Base-by-base conservation (phyloP, 1,284 basidiomycete species). In the Heterobasidion annosum region DNA sequence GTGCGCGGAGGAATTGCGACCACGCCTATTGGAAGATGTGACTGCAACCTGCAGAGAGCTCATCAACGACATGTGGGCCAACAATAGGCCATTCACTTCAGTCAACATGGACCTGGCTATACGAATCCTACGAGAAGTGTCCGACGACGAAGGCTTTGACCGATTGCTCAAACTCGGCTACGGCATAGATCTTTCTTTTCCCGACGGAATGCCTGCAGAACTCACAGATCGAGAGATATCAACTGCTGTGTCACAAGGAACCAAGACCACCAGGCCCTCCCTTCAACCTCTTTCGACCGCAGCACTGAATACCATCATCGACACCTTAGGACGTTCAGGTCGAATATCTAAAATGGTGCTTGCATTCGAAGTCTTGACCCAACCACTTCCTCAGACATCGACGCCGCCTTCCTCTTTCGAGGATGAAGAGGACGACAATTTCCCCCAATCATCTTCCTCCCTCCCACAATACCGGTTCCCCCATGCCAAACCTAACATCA, bases 281-380 rank as follows among this genome's bases (percentile, higher is more conserved):
- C 56, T 55, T 18, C 60, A 58, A 45, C 63, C 66, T 48, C 70
- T 64, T 18, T 82, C 83, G n/a, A 83, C 82, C 13, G 67, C 77
- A 8, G 77, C 82, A 1, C 75, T 91, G 40, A 90, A 90, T 64
- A 86, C 81, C 12, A 79, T 79, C 48, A 68, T 91, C 57, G 84
- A 89, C 57, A 76, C 81, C 61, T 74, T 88, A 5, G 88, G 87
- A 8, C 74, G 75, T 9, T 61, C 74, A 13, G 75, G 78, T 9
- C 68, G 82, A 55, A 65, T 86, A 50, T 81, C 85, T 2, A 82
- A 80, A 62, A 76, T 91, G 64, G 75, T 91, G 1, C 78, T 82
- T 61, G 74, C 81, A 0, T 91, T 90, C 62, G 88, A 91, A 61
- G 82, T 87, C 19, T 76, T 90, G 57, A 87, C 87, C 0, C 75